These are phyloP conservation scores for Graphilbum sp. DNA, from an alignment of 2,329 filamentous ascomycete genomes.

Conservation along the genomic window DNA sequence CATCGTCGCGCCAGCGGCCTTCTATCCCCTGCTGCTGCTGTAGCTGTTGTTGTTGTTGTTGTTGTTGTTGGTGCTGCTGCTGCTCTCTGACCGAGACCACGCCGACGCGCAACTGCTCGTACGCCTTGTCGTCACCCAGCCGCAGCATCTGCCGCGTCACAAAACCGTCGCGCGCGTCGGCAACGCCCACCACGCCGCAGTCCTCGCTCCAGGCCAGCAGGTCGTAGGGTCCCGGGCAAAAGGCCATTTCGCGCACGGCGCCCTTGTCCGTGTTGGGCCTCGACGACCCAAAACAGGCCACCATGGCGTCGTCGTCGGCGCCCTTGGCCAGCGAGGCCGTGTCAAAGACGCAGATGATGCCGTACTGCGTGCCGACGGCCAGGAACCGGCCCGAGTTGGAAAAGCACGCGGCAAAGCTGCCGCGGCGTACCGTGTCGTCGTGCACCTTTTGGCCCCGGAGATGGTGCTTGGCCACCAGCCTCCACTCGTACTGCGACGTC, in stretches of 20 bases:
- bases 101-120: not conserved
- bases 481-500: constrained; percentile 36
- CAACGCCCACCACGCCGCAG: constrained; percentile 56
- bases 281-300: constrained; percentile 66
- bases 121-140: constrained; percentile 34
- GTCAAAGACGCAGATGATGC: constrained; percentile 62
- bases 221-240: constrained; percentile 79
- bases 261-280: constrained; percentile 54
- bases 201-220: constrained; percentile 91
- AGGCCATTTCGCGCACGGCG: constrained; percentile 79
- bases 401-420: constrained; percentile 68
- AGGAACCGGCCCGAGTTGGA: constrained; percentile 54
- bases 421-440: constrained; percentile 38
- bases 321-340: constrained; percentile 27
- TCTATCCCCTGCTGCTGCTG: no score
- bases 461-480: constrained; percentile 31
- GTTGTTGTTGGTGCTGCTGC: no score
- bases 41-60: no score
- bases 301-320: constrained; percentile 32
- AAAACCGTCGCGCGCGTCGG: constrained; percentile 54
- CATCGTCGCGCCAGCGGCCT: no score
- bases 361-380: constrained; percentile 66
- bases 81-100: not conserved
- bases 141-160: constrained; percentile 51
- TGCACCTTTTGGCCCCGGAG: constrained; percentile 40